Evolutionary conservation across 169 alveolate species (phyloP), one percentile per base, ranked within the genome.

Genomic region (Eimeria maxima): DNA sequence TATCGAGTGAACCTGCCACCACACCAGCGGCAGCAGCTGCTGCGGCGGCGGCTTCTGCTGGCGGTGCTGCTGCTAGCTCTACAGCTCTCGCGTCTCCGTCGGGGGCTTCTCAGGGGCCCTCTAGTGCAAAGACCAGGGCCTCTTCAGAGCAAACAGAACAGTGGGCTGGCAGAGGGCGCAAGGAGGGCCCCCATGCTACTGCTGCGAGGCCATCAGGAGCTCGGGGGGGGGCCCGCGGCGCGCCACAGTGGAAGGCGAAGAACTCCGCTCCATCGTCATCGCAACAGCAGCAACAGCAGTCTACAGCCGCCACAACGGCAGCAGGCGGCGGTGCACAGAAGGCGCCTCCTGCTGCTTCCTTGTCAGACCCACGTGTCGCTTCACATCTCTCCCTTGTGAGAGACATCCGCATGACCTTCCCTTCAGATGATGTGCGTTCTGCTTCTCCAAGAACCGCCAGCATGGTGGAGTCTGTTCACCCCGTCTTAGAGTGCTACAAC

Each of bases 381-480:
- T 81, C 90, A 5, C 90, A 81, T 65, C 71, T 81, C 42, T 81
- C 90, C 14, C 71, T 81, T 27, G 90, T 81, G 47, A 38, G 90
- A 4, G 90, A 81, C 24, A 81, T 81, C 38, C 71, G 71, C 4
- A n/a, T 81, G 90, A 47, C 90, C 14, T 81, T 81, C 47, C 73
- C 90, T 47, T 81, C 90, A 47, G 90, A 81, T 50, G 90, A 81
- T 53, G 90, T 81, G 8, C 90, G 90, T 1, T 81, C 90, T 20
- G 90, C 90, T 57, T 92, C 95, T 8, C 95, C 95, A 45, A 74
- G 95, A 16, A 45, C 83, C 18, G 81, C 63, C 20, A 92, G 87
- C 69, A 74, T 84, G 95, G 91, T 92, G 11, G 95, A 92, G 84
- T 84, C 86, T 33, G 95, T 92, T 6, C 95, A 92, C 67, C 95